phyloP scores from a whole-genome alignment of 2,329 filamentous ascomycete species.

The Pseudogymnoascus destructans region DNA sequence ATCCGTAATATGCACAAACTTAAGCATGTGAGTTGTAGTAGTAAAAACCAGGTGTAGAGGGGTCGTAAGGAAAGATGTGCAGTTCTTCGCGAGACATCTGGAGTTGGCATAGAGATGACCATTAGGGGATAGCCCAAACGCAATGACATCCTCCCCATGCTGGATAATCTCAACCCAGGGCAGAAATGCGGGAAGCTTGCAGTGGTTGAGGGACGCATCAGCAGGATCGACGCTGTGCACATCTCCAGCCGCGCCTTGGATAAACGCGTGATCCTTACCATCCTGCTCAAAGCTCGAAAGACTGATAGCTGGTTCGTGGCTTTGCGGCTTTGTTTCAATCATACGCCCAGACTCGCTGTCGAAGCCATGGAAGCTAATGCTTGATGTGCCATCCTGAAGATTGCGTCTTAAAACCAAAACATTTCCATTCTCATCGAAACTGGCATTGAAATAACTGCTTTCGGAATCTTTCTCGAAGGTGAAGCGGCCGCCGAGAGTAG shows the following conservation, averaged over 20 bases:
- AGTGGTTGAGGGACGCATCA: slow-evolving; percentile 18
- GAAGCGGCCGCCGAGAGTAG: slow-evolving; percentile 30
- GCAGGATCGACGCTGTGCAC: slow-evolving; percentile 17
- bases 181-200: slow-evolving; percentile 21
- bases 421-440: not conserved
- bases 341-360: slow-evolving; percentile 21
- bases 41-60: slow-evolving; percentile 78
- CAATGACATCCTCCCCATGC: slow-evolving; percentile 18
- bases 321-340: slow-evolving; percentile 15
- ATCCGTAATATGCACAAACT: slow-evolving; percentile 73
- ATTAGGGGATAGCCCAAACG: slow-evolving; percentile 53
- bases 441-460: not conserved
- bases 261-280: slow-evolving; percentile 18
- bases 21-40: slow-evolving; percentile 81
- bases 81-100: slow-evolving; percentile 64
- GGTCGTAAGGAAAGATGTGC: slow-evolving; percentile 80
- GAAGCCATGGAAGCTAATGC: slow-evolving; percentile 19
- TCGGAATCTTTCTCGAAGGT: slow-evolving; percentile 27
- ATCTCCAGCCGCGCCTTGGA: slow-evolving; percentile 21
- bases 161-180: slow-evolving; percentile 26
- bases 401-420: not conserved
- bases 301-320: slow-evolving; percentile 12
- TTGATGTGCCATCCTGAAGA: slow-evolving; percentile 1
- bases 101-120: slow-evolving; percentile 71
- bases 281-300: slow-evolving; percentile 21